A percentile compares a stretch with the other conserved stretches of the same genome.
phyloP scores from a whole-genome alignment of 2,329 filamentous ascomycete species.

The Plectosphaerella plurivora region DNA sequence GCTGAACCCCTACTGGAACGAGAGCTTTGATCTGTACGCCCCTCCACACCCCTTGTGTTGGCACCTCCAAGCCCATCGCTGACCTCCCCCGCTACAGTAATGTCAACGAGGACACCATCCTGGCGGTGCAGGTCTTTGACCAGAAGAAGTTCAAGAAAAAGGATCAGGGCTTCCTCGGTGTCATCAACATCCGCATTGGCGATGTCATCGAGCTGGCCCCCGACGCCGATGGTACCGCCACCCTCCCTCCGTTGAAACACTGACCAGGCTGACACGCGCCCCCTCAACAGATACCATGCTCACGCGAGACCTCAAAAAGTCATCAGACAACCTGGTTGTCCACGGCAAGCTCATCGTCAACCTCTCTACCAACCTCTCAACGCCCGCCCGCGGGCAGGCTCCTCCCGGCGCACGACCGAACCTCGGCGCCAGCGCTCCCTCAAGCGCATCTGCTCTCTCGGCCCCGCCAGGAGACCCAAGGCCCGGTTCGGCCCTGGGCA shows the following conservation, averaged over 20 bases:
- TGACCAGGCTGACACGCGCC: constrained; percentile 18
- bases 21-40: constrained; percentile 90
- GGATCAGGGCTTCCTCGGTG: constrained; percentile 96
- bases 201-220: constrained; percentile 88
- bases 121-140: constrained; percentile 97
- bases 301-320: constrained; percentile 94
- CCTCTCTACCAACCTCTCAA: constrained; percentile 81
- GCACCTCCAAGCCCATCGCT: constrained; percentile 8
- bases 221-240: constrained; percentile 77
- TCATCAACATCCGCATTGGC: constrained; percentile 94
- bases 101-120: constrained; percentile 90
- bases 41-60: neutral
- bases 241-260: constrained; percentile 6
- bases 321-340: constrained; percentile 94
- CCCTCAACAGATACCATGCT: constrained; percentile 87
- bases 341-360: constrained; percentile 98
- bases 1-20: constrained; percentile 99
- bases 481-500: constrained; percentile 49
- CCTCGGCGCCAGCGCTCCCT: constrained; percentile 31
- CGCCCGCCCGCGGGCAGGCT: constrained; percentile 55
- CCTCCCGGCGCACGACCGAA: constrained; percentile 42
- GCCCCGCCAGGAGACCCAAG: constrained; percentile 41
- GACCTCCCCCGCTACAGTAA: too few species aligned
- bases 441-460: constrained; percentile 38
- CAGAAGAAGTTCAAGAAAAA: constrained; percentile 99